These are phyloP conservation scores for Aspergillus oerlinghausenensis DNA, from an alignment of 2,329 filamentous ascomycete genomes.

Conservation along the genomic window DNA sequence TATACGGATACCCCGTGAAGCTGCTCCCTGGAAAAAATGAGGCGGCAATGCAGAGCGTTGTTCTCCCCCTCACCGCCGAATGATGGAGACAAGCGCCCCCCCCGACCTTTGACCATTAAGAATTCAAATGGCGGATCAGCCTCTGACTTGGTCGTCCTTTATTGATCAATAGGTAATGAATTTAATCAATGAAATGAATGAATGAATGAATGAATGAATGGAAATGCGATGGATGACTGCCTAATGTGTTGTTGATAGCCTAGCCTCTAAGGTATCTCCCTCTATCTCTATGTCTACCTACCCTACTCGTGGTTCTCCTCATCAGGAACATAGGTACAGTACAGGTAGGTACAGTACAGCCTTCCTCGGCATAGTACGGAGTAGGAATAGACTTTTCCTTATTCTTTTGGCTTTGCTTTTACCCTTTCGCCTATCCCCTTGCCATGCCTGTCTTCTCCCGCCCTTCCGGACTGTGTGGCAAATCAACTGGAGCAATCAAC, in stretches of 20 bases:
- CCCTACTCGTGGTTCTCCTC: too few relatives aligned
- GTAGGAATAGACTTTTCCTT: background rate
- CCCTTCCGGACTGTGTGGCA: slow-evolving; percentile 5
- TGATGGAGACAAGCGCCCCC: background rate
- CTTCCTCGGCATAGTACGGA: background rate
- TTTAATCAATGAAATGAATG: background rate
- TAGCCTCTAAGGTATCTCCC: too few relatives aligned
- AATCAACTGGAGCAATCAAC: slow-evolving; percentile 1
- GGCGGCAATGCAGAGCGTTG: slow-evolving; percentile 16
- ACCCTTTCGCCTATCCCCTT: background rate
- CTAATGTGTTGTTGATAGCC: background rate
- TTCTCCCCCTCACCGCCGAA: slow-evolving; percentile 15
- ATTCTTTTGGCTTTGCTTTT: background rate
- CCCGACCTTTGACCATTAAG: background rate
- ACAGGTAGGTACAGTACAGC: background rate
- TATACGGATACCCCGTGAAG: too few relatives aligned
- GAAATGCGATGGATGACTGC: background rate
- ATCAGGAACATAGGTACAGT: too few relatives aligned
- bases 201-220: too few relatives aligned
- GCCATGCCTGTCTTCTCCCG: background rate
- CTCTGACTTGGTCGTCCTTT: background rate
- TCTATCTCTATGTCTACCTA: background rate
- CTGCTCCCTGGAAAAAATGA: slow-evolving; percentile 11
- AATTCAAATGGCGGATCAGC: background rate
- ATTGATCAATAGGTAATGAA: background rate